Evolutionary conservation across 176 grass and related monocot genomes (phyloP).

Genomic region (Thalia dealbata): DNA sequence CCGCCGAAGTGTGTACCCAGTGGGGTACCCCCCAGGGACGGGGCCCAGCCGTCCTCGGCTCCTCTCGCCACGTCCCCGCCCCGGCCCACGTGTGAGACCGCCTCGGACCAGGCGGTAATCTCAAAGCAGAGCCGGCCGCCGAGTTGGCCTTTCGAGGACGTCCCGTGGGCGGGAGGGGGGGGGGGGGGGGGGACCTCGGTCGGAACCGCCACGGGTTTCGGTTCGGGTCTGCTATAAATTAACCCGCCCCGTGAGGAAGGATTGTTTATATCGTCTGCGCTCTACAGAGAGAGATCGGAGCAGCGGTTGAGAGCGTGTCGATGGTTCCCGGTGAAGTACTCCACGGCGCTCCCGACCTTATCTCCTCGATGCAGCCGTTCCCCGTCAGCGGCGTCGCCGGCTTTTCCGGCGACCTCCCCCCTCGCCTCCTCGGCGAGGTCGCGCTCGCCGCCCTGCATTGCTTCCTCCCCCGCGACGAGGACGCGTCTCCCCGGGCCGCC

Average conservation of each 20-base stretch:
- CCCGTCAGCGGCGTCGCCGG: conserved; percentile 1
- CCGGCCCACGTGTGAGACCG: neutral
- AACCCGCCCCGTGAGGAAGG: no score
- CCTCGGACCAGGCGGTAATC: neutral
- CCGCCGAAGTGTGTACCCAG: neutral
- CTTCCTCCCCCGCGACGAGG: neutral
- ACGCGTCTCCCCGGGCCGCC: neutral
- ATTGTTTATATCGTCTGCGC: no score
- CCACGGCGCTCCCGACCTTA: neutral
- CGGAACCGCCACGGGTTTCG: neutral
- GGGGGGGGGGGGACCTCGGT: no score
- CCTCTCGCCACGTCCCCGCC: neutral
- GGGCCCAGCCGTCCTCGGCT: neutral
- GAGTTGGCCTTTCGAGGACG: neutral
- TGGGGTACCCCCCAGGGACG: neutral
- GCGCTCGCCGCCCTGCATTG: neutral
- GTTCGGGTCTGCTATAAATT: neutral
- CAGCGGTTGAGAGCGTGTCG: neutral
- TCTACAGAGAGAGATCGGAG: neutral
- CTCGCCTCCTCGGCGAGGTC: neutral
- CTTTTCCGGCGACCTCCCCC: neutral
- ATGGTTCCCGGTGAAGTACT: neutral
- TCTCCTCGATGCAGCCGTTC: neutral
- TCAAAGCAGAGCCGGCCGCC: neutral
- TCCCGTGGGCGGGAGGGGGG: neutral